Evolutionary conservation across 2,329 filamentous ascomycete genomes (phyloP).

Genomic region (Neofusicoccum kwambonambiense): DNA sequence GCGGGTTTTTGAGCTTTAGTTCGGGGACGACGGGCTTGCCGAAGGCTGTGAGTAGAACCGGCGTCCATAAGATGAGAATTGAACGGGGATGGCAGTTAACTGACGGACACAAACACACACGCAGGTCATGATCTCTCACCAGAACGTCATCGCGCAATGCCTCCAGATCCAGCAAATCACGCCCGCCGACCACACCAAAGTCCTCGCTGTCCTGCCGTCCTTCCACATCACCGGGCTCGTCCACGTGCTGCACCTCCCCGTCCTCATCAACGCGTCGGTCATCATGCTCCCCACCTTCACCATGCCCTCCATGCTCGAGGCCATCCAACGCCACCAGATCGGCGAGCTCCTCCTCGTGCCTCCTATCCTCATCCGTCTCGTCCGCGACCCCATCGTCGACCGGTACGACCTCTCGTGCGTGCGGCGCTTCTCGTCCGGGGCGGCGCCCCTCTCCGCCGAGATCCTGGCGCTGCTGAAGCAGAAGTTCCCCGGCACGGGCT

Average conservation of each 20-base stretch:
- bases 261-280: conserved; percentile 64
- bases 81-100: not conserved
- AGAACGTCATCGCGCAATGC: conserved; percentile 60
- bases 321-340: conserved; percentile 54
- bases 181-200: conserved; percentile 47
- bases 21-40: conserved; percentile 52
- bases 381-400: conserved; percentile 54
- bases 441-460: conserved; percentile 58
- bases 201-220: conserved; percentile 59
- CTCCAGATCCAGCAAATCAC: conserved; percentile 59
- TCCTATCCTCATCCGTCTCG: conserved; percentile 60
- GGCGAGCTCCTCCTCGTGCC: conserved; percentile 59
- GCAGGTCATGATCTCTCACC: conserved; percentile 53
- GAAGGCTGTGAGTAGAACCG: conserved; percentile 41
- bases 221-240: conserved; percentile 63
- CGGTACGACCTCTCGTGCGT: conserved; percentile 59
- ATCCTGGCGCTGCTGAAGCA: conserved; percentile 56
- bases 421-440: conserved; percentile 58
- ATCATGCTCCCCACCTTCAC: conserved; percentile 64
- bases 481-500: conserved; percentile 59
- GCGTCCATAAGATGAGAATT: not conserved
- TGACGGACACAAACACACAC: not conserved
- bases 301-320: conserved; percentile 58
- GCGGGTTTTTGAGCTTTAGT: conserved; percentile 53
- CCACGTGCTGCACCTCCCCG: conserved; percentile 61